phyloP scores from a whole-genome alignment of 1,139 yeast species.

The Blastobotrys aristatus region DNA sequence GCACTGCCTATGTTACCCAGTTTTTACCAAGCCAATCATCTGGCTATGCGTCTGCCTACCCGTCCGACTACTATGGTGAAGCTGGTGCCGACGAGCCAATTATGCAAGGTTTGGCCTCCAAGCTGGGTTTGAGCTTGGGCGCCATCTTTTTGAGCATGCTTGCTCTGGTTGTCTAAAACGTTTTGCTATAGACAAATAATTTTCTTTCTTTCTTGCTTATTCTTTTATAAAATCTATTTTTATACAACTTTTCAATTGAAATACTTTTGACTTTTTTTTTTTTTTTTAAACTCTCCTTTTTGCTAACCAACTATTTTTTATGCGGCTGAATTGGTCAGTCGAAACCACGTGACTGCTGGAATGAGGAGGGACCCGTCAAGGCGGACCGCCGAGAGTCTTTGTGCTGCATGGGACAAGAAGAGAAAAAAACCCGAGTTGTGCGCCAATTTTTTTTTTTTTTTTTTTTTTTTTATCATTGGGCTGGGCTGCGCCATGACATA shows the following conservation, averaged over 20 bases:
- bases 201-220: neutral
- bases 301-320: too few relatives aligned
- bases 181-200: neutral
- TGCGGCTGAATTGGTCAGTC: too few relatives aligned
- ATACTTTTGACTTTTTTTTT: too few relatives aligned
- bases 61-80: neutral
- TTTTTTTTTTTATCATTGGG: neutral
- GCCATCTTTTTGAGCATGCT: neutral
- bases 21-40: neutral
- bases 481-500: too few relatives aligned
- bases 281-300: neutral
- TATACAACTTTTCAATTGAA: neutral
- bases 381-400: too few relatives aligned
- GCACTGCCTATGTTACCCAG: slow-evolving; percentile 2
- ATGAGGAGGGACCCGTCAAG: too few relatives aligned
- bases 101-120: neutral
- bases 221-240: neutral
- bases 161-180: neutral
- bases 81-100: neutral
- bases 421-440: too few relatives aligned
- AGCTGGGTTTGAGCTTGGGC: neutral
- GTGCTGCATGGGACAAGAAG: too few relatives aligned
- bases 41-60: neutral
- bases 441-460: slow-evolving; percentile 1
- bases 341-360: too few relatives aligned